Base-by-base conservation (phyloP, 345 rosid genomes). In the Rhizophora mangle region DNA sequence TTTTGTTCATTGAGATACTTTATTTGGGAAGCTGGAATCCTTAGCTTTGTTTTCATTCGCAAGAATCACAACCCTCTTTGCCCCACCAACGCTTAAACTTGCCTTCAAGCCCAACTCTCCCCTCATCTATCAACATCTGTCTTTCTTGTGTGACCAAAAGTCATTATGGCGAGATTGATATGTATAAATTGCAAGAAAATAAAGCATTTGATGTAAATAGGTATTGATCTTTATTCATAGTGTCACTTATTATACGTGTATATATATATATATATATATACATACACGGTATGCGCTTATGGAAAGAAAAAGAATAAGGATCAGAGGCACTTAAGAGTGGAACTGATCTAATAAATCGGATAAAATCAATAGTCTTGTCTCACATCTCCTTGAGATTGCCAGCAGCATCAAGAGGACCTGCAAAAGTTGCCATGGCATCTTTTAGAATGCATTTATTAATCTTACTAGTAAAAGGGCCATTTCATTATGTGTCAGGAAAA, bases 331-430 rank as follows among this genome's bases (percentile, higher is more conserved):
- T 64, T 58, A 29, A 29, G 68, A 74, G 62, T 67, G 43, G 60
- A 74, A 60, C 21, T 56, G 51, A 34, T 34, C 37, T 24, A 65
- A 67, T 54, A 54, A 32, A 82, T 79, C 59, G 62, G 63, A 61
- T 46, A n/a, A 43, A 31, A 55, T 54, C 19, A 31, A 60, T 52
- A 8, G 59, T 69, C 51, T 10, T 46, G 58, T 65, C 52, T 88
- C 84, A 86, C 72, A 80, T 82, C 88, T 85, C 88, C 86, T 88
- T 88, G 65, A 85, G 67, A 80, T 81, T 73, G 62, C 78, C 30
- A 52, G 76, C 30, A 52, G 76, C 83, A 60, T 78, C 88, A 65
- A 80, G 61, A 20, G 83, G 57, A 70, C 86, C 93, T 88, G 90
- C 84, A 78, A 24, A n/a, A 69, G 24, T 47, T 54, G 56, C 26